These are phyloP conservation scores for Lactuca sativa DNA, from an alignment of 129 eudicot species.

Conservation along the genomic window DNA sequence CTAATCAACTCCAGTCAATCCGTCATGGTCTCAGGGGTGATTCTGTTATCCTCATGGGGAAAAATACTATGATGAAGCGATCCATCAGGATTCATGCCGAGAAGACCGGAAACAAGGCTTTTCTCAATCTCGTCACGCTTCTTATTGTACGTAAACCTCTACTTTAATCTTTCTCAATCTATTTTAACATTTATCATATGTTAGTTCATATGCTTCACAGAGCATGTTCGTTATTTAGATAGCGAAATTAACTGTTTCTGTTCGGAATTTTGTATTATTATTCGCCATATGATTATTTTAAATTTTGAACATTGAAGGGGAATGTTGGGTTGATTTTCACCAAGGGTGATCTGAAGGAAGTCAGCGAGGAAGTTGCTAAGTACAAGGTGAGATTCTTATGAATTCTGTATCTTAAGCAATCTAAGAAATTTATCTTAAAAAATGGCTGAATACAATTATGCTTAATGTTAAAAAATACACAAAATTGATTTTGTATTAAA, in stretches of 20 bases:
- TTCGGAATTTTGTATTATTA: too few relatives aligned
- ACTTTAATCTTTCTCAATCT: not conserved
- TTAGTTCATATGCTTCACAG: not conserved
- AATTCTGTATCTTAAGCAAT: too few relatives aligned
- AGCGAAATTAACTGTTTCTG: too few relatives aligned
- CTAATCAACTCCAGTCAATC: conserved; percentile 64
- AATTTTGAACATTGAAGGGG: conserved; percentile 31
- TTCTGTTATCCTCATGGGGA: conserved; percentile 72
- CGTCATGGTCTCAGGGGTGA: conserved; percentile 60
- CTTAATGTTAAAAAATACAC: too few relatives aligned
- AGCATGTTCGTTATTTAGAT: too few relatives aligned
- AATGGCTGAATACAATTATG: too few relatives aligned
- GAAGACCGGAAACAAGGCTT: conserved; percentile 54
- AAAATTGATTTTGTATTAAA: too few relatives aligned
- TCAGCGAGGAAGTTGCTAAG: conserved; percentile 68
- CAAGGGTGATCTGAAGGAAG: conserved; percentile 76
- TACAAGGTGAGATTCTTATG: conserved; percentile 45
- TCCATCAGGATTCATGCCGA: conserved; percentile 62
- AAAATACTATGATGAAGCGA: conserved; percentile 85
- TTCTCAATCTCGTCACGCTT: conserved; percentile 45
- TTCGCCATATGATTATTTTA: not conserved
- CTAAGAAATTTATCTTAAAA: too few relatives aligned
- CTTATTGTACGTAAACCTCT: conserved; percentile 43
- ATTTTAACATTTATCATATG: not conserved
- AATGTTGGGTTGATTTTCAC: conserved; percentile 78